Conservation (phyloP, 2,329 filamentous ascomycete genomes). For the Sordariomycetes sp. region DNA sequence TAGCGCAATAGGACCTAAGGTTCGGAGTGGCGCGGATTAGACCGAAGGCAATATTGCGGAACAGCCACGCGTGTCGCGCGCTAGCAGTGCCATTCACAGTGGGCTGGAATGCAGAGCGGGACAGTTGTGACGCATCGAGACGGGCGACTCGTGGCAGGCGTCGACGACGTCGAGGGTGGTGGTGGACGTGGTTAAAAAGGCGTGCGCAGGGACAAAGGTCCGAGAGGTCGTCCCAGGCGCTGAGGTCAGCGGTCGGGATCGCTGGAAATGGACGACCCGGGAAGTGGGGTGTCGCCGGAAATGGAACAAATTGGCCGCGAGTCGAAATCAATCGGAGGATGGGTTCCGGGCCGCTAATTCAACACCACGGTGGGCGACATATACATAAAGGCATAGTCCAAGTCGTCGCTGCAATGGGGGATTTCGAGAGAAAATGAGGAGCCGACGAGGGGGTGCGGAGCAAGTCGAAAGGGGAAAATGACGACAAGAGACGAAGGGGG, state of each 20-base stretch:
- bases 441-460: not conserved
- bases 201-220: not conserved
- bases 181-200: not conserved
- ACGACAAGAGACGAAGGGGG: conserved; percentile 1
- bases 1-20: not conserved
- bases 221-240: not conserved
- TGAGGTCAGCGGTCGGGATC: not conserved
- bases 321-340: not conserved
- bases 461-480: conserved; percentile 2
- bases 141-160: not conserved
- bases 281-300: not conserved
- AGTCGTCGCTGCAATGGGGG: not conserved
- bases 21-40: not conserved
- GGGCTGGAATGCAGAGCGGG: not conserved
- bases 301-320: not conserved
- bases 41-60: not conserved
- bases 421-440: not conserved
- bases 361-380: not conserved
- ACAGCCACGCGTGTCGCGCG: not conserved
- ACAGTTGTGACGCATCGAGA: not conserved
- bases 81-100: not conserved
- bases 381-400: not conserved
- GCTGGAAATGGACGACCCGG: not conserved
- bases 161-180: not conserved
- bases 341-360: not conserved